Base-by-base conservation (phyloP, 495 filamentous ascomycete species). In the Xylaria grammica region DNA sequence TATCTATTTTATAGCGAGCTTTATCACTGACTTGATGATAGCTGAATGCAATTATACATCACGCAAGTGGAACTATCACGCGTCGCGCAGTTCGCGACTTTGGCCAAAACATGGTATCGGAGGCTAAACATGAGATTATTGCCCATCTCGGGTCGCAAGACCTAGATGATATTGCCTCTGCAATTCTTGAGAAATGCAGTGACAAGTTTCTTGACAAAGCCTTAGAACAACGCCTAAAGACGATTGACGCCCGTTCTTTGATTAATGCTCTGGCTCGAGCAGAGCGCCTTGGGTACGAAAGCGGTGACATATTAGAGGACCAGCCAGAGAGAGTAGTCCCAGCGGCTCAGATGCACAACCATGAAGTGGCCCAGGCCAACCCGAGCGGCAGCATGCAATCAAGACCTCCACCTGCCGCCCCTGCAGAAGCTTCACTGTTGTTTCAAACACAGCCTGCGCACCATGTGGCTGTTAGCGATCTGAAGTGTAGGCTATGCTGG, bases 241-340 rank as follows among this genome's bases (percentile, higher is more conserved):
- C 80, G 1, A 83, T 84, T 46, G 78, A 81, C 40, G 80, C 81
- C 0, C 75, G 76, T 19, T 74, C 79, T 15, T 69, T 84, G 36
- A 76, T 84, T 61, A 84, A 81, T 54, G 78, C 80, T 30, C 76
- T 84, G 9, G 81, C 82, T 1, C 75, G 73, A 26, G 82, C 82
- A 4, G 78, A 83, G 67, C 75, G 82, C 15, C 76, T 84, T 15
- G 82, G 82, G 8, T 84, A 84, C 56, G 73, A 79, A 48, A 67
- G 69, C 3, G 69, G 67, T 34, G 82, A 84, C 44, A 63, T 79
- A 7, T 63, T 83, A 30, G 75, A 80, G 32, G 74, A 79, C 9
- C 65, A 70, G 27, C 73, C 59, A 26, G 65, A 60, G 42, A 38
- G 53, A 29, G 53, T 73, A 27, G 63, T 71, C 17, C 69, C 66